These are phyloP conservation scores for Penicillium samsonianum DNA, from an alignment of 495 filamentous ascomycete genomes.

Conservation along the genomic window DNA sequence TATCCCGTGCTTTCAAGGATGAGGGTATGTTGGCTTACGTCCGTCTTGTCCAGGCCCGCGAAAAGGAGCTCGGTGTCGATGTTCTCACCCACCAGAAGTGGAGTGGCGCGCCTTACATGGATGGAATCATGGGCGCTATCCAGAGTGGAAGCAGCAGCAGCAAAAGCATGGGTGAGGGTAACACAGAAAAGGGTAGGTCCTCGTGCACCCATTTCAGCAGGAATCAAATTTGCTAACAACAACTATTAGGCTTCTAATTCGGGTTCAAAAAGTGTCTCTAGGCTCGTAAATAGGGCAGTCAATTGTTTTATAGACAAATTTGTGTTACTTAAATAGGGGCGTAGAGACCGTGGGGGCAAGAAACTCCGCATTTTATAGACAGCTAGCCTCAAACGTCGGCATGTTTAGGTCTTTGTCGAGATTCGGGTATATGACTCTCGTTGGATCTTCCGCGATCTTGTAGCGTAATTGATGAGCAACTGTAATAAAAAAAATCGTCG, in stretches of 20 bases:
- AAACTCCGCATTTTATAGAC: no score
- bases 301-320: no score
- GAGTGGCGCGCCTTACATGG: conserved; percentile 90
- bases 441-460: no score
- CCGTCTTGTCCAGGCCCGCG: conserved; percentile 78
- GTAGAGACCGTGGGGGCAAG: no score
- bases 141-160: conserved; percentile 84
- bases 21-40: conserved; percentile 98
- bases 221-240: not conserved
- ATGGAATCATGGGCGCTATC: conserved; percentile 89
- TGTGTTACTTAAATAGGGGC: no score
- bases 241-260: not conserved
- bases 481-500: no score
- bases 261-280: not conserved
- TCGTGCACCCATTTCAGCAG: not conserved
- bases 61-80: conserved; percentile 92
- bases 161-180: conserved; percentile 82
- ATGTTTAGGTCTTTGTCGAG: no score
- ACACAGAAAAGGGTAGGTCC: conserved; percentile 63
- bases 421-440: no score
- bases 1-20: conserved; percentile 78
- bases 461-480: no score
- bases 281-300: no score
- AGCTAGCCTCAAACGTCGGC: no score
- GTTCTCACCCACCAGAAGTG: conserved; percentile 98